Evolutionary conservation across 306 rosid species (phyloP).

Genomic region (Sicyos baderoa): DNA sequence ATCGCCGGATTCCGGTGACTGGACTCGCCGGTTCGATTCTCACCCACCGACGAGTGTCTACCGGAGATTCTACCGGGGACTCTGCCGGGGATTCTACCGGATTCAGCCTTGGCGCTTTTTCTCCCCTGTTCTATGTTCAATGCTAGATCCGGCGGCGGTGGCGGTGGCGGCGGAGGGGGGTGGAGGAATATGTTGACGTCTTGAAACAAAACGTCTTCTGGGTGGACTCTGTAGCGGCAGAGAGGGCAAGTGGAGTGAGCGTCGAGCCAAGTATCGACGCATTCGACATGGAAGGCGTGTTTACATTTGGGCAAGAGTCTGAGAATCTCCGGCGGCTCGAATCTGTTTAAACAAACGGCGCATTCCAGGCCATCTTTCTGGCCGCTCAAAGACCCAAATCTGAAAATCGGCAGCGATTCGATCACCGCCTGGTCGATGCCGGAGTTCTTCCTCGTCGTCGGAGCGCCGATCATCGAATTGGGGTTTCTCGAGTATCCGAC

Average conservation of each 20-base stretch:
- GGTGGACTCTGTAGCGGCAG: conserved; percentile 76
- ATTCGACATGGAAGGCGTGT: conserved; percentile 91
- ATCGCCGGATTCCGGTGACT: conserved; percentile 14
- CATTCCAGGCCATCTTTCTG: conserved; percentile 63
- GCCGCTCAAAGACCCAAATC: conserved; percentile 39
- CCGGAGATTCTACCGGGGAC: conserved; percentile 25
- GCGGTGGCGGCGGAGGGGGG: not conserved
- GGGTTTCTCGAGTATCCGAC: conserved; percentile 1
- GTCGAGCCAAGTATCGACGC: conserved; percentile 97
- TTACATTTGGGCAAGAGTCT: conserved; percentile 76
- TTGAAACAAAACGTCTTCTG: conserved; percentile 58
- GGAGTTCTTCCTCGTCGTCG: conserved; percentile 43
- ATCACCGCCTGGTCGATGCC: conserved; percentile 62
- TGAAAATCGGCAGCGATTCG: conserved; percentile 70
- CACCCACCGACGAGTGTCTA: conserved; percentile 67
- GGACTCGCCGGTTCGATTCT: conserved; percentile 23
- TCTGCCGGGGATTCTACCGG: conserved; percentile 25
- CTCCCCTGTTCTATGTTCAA: conserved; percentile 24
- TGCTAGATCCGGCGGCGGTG: not conserved
- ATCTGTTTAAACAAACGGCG: conserved; percentile 61
- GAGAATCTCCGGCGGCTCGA: conserved; percentile 58
- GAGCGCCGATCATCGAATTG: not conserved
- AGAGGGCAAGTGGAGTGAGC: conserved; percentile 96
- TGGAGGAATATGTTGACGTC: conserved; percentile 22
- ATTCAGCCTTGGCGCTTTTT: conserved; percentile 18